Evolutionary conservation across 2,329 filamentous ascomycete genomes (phyloP).

Genomic region (Graphiopsis chlorocephala): DNA sequence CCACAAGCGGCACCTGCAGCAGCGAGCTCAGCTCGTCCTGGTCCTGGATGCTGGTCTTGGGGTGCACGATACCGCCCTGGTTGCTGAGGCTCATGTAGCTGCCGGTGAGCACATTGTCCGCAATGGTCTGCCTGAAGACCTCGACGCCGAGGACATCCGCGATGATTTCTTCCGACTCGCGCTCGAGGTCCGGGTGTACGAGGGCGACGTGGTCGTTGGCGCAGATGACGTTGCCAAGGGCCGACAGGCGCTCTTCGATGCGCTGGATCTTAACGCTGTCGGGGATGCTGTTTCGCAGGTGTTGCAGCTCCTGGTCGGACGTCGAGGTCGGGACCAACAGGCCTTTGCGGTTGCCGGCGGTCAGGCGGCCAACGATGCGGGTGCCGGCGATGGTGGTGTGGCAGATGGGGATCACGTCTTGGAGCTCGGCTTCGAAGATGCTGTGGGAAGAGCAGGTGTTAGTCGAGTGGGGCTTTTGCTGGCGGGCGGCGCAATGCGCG

Average conservation of each 20-base stretch:
- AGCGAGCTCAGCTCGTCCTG: slow-evolving; percentile 94
- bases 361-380: slow-evolving; percentile 91
- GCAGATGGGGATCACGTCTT: slow-evolving; percentile 95
- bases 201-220: slow-evolving; percentile 96
- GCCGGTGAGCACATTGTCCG: slow-evolving; percentile 93
- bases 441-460: slow-evolving; percentile 42
- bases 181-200: slow-evolving; percentile 92
- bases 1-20: slow-evolving; percentile 92
- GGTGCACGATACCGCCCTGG: slow-evolving; percentile 93
- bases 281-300: slow-evolving; percentile 90
- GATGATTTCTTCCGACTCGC: slow-evolving; percentile 97
- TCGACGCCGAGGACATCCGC: slow-evolving; percentile 88
- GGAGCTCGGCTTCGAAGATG: slow-evolving; percentile 95
- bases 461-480: background rate
- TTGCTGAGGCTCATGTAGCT: slow-evolving; percentile 97
- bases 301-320: slow-evolving; percentile 96
- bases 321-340: slow-evolving; percentile 94
- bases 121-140: slow-evolving; percentile 90
- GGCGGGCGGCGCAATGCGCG: slow-evolving; percentile 9
- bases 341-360: slow-evolving; percentile 93
- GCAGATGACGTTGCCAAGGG: slow-evolving; percentile 94
- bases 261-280: slow-evolving; percentile 91
- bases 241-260: slow-evolving; percentile 94
- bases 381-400: slow-evolving; percentile 96
- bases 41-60: slow-evolving; percentile 94